Percentiles rank a stretch among this genome's conserved stretches.
phyloP scores from a whole-genome alignment of 2,329 filamentous ascomycete genomes.

The Fusarium caatingaense region DNA sequence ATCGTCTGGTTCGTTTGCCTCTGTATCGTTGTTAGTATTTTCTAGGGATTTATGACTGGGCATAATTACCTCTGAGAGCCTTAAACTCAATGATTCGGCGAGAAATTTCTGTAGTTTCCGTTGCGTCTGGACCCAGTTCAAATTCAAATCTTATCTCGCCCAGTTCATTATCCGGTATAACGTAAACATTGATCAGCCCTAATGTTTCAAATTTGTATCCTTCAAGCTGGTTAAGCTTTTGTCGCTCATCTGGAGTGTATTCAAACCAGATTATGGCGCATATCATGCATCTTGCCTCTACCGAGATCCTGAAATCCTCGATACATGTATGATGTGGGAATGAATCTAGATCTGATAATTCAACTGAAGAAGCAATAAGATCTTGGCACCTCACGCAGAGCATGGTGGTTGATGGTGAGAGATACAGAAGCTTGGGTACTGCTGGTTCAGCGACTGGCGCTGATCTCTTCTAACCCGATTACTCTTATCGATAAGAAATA shows the following conservation, averaged over 20 bases:
- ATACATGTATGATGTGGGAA: background rate
- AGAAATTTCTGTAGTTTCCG: too few relatives aligned
- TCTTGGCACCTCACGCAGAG: background rate
- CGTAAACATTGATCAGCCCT: background rate
- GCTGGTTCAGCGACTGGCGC: too few relatives aligned
- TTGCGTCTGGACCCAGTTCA: background rate
- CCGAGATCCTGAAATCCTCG: background rate
- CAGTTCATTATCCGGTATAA: too few relatives aligned
- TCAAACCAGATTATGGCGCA: background rate
- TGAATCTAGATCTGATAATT: background rate
- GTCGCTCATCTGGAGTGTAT: background rate
- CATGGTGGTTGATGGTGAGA: background rate
- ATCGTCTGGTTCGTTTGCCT: too few relatives aligned
- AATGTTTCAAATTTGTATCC: background rate
- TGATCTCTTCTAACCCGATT: background rate
- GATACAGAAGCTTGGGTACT: background rate
- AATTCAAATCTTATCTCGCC: background rate
- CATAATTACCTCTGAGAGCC: background rate
- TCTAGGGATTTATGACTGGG: too few relatives aligned
- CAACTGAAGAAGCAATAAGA: background rate
- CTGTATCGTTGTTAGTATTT: background rate
- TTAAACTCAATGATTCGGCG: background rate
- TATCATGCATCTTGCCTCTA: background rate
- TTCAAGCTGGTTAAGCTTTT: background rate
- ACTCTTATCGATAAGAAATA: background rate